Evolutionary conservation across 306 rosid genomes (phyloP), one percentile per base, ranked within the genome.

Genomic region (Inga laurina): DNA sequence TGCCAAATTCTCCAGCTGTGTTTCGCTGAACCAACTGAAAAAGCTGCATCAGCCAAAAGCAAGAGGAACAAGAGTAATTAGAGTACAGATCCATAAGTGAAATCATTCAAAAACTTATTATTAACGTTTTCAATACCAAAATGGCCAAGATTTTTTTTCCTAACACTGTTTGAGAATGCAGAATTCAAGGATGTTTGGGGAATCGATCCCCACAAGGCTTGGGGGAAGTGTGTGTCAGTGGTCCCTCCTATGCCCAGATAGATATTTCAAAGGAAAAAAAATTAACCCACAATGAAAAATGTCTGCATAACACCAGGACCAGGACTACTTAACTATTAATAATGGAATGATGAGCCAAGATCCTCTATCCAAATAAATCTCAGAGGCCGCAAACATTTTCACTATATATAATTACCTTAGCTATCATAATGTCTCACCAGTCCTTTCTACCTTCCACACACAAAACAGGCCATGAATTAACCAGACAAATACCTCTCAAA

Each of bases 1-100:
- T 59, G 71, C 74, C 32, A 89, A 71, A 57, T 89, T 89, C 83
- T 87, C 85, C 78, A 86, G 90, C 57, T 87, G 86, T 10, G 88
- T 86, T 73, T 92, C 91, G 9, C 89, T 66, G 85, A 92, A 89
- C 97, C 92, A 92, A 84, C 86, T 90, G 87, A 92, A 90, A 84
- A 92, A 92, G 84, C 97, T 92, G 89, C 86, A 87, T 37, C 22
- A 59, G 72, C 67, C 12, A 75, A 69, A 81, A 24, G 35, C 62
- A 37, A 45, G 4, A 0, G 37, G 80, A 77, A 56, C 72, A 75
- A 82, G 18, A 46, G 18, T 14, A 51, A 35, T 66, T 27, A 79
- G 62, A 45, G 45, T 15, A 67, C 1, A 67, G 39, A 61, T 57
- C 56, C 7, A 61, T 19, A 44, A 44, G 35, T 37, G 45, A 57